Evolutionary conservation across 1,139 yeast genomes (phyloP).

Genomic region (Sugiyamaella novakii): DNA sequence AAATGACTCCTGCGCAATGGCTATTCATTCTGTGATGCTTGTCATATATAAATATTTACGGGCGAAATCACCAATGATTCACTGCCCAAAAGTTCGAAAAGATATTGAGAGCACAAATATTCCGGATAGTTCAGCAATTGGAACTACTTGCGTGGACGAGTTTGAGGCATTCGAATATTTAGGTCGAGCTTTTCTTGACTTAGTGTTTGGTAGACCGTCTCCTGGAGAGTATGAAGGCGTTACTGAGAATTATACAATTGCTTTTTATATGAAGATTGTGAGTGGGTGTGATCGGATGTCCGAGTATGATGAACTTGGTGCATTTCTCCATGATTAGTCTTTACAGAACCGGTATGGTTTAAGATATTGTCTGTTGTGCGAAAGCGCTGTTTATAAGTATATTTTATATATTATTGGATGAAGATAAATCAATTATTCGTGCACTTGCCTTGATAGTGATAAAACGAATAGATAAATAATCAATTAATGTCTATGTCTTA

Average conservation of each 20-base stretch:
- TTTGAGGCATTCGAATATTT: conserved; percentile 11
- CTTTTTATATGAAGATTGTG: conserved; percentile 11
- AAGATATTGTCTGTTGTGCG: too few species aligned
- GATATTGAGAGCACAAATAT: background rate
- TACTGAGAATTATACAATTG: conserved; percentile 11
- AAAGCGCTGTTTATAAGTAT: too few species aligned
- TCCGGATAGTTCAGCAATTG: background rate
- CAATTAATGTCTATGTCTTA: background rate
- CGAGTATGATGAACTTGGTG: too few species aligned
- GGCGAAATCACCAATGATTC: background rate
- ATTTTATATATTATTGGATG: too few species aligned
- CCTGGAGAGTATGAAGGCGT: conserved; percentile 6
- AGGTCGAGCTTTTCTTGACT: conserved; percentile 8
- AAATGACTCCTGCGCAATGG: background rate
- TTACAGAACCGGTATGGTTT: too few species aligned
- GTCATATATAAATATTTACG: background rate
- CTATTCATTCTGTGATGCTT: background rate
- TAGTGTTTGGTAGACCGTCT: conserved; percentile 1
- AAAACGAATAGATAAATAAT: conserved; percentile 1
- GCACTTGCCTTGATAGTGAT: too few species aligned
- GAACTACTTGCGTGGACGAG: background rate
- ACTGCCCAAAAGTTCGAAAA: conserved; percentile 2
- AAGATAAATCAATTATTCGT: too few species aligned
- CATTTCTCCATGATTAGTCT: too few species aligned
- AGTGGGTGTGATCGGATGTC: conserved; percentile 15